phyloP scores from a whole-genome alignment of 2,329 filamentous ascomycete species.

The Aspergillus clavatus region DNA sequence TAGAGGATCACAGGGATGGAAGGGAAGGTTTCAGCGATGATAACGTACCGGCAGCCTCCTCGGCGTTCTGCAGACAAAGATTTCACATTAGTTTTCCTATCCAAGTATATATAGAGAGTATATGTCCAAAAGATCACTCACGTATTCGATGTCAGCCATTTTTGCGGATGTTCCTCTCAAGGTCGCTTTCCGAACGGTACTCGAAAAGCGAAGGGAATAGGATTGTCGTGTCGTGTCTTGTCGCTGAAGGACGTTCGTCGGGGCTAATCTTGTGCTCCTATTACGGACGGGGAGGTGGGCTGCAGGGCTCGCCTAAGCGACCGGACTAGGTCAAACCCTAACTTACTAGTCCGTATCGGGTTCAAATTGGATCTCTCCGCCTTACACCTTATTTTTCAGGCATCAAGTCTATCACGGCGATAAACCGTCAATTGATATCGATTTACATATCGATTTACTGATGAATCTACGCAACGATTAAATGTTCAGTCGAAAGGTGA shows the following conservation, averaged over 20 bases:
- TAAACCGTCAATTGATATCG: background rate
- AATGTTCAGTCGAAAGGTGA: too few species aligned
- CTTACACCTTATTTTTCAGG: slow-evolving; percentile 7
- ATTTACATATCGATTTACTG: background rate
- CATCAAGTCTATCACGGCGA: background rate
- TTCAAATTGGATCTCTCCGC: background rate
- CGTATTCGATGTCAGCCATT: slow-evolving; percentile 88
- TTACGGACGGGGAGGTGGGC: slow-evolving; percentile 33
- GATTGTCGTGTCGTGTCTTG: slow-evolving; percentile 36
- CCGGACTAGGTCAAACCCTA: slow-evolving; percentile 39
- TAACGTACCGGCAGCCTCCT: slow-evolving; percentile 79
- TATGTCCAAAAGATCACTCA: slow-evolving; percentile 49
- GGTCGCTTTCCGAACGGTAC: slow-evolving; percentile 42
- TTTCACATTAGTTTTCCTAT: slow-evolving; percentile 30
- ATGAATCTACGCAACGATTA: too few species aligned
- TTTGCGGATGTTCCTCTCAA: slow-evolving; percentile 50
- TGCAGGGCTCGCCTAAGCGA: slow-evolving; percentile 42
- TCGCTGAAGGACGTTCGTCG: slow-evolving; percentile 32
- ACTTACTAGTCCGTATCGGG: slow-evolving; percentile 25
- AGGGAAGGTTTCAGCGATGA: slow-evolving; percentile 17
- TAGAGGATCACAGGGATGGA: slow-evolving; percentile 13
- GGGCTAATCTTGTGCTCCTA: slow-evolving; percentile 23
- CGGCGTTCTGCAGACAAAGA: slow-evolving; percentile 67
- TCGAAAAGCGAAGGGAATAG: slow-evolving; percentile 44
- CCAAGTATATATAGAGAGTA: background rate